Evolutionary conservation across 305 asterid genomes (phyloP), one percentile per base, ranked within the genome.

Genomic region (Petunia hybrid): DNA sequence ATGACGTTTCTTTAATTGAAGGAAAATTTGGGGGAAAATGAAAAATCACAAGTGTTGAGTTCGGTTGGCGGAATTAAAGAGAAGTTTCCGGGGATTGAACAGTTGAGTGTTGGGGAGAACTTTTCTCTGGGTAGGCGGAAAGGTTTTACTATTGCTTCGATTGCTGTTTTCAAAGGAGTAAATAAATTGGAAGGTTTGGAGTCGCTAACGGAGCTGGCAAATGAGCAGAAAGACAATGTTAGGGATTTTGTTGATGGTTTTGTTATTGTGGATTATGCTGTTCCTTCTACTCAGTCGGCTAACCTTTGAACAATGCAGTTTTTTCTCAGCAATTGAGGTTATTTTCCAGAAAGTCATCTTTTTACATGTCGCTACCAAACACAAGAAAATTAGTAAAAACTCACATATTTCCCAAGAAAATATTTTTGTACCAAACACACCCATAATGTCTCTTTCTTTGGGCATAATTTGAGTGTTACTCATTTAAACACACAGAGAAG

Each of bases 71-170:
- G 22, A 22, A 22, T 22, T 22, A 22, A 22, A 22, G 22, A 22
- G 22, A 22, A 22, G 22, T 22, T 22, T 22, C 22, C 22, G 22
- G 22, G 22, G 22, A 22, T 22, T 22, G 22, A 22, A 22, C 22
- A 22, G 22, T 22, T 22, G 22, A 22, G 22, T 22, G 22, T 22
- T 22, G 22, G 22, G 22, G 22, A 22, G 22, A 22, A 92, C 82
- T 90, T 92, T 65, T 94, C 97, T 8, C 95, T 91, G 5, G 93
- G 64, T 36, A 90, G 98, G 85, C 92, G 90, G 0, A 92, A 94
- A 87, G 97, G 97, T 1, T 92, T 78, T 69, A 90, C 97, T 67
- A 22, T 22, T 22, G 22, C 22, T 22, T 22, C 22, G 22, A 22
- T 22, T 22, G 22, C 22, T 22, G 22, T 22, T 22, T 22, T 22